A percentile compares a stretch with the other conserved stretches of the same genome.
Conservation (phyloP, 108 stramenopile species). For the Licmophora abbreviata region DNA sequence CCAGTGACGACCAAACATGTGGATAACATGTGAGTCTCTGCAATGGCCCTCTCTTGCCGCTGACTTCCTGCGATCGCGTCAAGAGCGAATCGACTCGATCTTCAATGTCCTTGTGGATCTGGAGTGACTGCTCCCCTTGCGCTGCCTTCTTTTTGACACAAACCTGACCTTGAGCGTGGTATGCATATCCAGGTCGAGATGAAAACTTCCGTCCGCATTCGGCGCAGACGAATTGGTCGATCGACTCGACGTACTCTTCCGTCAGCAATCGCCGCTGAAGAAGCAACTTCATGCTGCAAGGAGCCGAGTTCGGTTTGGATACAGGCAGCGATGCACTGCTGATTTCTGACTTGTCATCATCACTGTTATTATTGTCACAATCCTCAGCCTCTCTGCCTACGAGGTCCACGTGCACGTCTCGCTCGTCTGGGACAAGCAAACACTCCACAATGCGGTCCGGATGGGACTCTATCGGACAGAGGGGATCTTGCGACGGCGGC, state of each 20-base stretch:
- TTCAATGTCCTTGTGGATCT: slow-evolving; percentile 12
- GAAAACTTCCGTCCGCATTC: slow-evolving; percentile 39
- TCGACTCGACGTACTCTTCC: slow-evolving; percentile 20
- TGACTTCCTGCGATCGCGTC: slow-evolving; percentile 5
- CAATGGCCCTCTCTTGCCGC: too few relatives aligned
- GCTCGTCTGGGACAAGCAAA: slow-evolving; percentile 30
- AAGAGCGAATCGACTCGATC: slow-evolving; percentile 3
- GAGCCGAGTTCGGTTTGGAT: too few relatives aligned
- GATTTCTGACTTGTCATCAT: not conserved
- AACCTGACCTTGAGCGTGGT: slow-evolving; percentile 19
- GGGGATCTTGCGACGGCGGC: slow-evolving; percentile 13
- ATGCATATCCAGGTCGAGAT: slow-evolving; percentile 10
- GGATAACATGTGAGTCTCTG: too few relatives aligned
- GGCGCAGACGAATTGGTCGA: slow-evolving; percentile 20
- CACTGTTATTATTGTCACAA: slow-evolving; percentile 6
- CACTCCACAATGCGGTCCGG: slow-evolving; percentile 71
- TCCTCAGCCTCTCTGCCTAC: slow-evolving; percentile 1
- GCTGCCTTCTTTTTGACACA: slow-evolving; percentile 14
- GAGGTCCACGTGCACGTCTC: slow-evolving; percentile 8
- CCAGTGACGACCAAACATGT: slow-evolving; percentile 24
- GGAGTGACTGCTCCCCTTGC: not conserved
- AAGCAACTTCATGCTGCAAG: slow-evolving; percentile 9
- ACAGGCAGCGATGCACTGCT: too few relatives aligned
- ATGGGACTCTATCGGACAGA: slow-evolving; percentile 21
- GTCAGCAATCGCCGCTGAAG: slow-evolving; percentile 30